Evolutionary conservation across 148 eudicot species (phyloP).

Genomic region (Rhododendron williamsianum): DNA sequence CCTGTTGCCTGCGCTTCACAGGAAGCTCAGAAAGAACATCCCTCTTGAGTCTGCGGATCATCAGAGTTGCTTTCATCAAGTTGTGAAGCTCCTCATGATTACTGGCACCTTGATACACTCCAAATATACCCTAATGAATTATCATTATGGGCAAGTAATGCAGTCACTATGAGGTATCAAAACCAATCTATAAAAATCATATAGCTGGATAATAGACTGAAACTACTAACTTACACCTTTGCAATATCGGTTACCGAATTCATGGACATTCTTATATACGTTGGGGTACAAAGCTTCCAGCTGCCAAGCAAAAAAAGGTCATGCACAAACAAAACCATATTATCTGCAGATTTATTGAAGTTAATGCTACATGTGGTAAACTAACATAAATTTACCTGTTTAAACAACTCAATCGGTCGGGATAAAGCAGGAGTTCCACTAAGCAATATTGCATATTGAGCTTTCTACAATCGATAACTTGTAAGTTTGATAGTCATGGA

Average conservation of each 20-base stretch:
- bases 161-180: neutral
- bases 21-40: slow-evolving; percentile 95
- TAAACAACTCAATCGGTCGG: slow-evolving; percentile 87
- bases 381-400: slow-evolving; percentile 52
- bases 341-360: neutral
- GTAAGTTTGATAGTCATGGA: slow-evolving; percentile 10
- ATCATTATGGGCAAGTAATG: slow-evolving; percentile 2
- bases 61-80: slow-evolving; percentile 86
- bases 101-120: slow-evolving; percentile 93
- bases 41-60: slow-evolving; percentile 96
- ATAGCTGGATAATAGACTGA: neutral
- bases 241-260: slow-evolving; percentile 94
- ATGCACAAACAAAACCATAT: neutral
- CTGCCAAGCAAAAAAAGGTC: slow-evolving; percentile 33
- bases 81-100: slow-evolving; percentile 95
- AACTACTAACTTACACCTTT: slow-evolving; percentile 76
- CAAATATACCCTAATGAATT: slow-evolving; percentile 66
- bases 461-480: slow-evolving; percentile 52
- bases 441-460: slow-evolving; percentile 75
- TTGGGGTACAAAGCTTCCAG: slow-evolving; percentile 89
- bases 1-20: slow-evolving; percentile 96
- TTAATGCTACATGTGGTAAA: neutral
- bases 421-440: slow-evolving; percentile 99
- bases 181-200: neutral
- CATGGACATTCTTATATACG: slow-evolving; percentile 85